A percentile compares a stretch with the other conserved stretches of the same genome.
Evolutionary conservation across 108 stramenopile genomes (phyloP).

Genomic region (Cyclotella atomus): DNA sequence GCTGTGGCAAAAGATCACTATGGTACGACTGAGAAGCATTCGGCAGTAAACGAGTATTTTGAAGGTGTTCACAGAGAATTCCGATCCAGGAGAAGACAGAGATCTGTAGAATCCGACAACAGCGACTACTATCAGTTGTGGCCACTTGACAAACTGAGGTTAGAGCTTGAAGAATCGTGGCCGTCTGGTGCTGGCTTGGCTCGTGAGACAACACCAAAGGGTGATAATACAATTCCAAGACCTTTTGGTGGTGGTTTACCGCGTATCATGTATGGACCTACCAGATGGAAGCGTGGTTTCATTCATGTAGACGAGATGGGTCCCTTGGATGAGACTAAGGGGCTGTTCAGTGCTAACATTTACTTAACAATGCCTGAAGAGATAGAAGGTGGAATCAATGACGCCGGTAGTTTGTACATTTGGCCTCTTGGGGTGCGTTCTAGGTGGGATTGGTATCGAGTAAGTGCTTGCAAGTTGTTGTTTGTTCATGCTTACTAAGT

Average conservation of each 20-base stretch:
- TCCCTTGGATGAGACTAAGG: constrained; percentile 59
- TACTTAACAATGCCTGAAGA: constrained; percentile 80
- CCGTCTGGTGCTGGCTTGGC: constrained; percentile 71
- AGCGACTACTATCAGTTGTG: constrained; percentile 56
- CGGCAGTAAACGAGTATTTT: constrained; percentile 68
- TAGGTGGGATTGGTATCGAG: constrained; percentile 84
- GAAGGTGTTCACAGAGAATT: constrained; percentile 70
- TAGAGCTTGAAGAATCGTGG: constrained; percentile 86
- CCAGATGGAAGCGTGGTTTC: constrained; percentile 88
- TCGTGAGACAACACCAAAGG: constrained; percentile 54
- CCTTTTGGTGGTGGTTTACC: constrained; percentile 80
- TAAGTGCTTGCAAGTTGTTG: constrained; percentile 15
- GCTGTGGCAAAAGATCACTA: constrained; percentile 50
- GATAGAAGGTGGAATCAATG: constrained; percentile 1
- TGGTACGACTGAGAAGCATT: background rate
- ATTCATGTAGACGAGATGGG: constrained; percentile 94
- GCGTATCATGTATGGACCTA: constrained; percentile 92
- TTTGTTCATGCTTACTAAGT: background rate
- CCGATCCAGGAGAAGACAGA: constrained; percentile 42
- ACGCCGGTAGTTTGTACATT: constrained; percentile 57
- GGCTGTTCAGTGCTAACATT: constrained; percentile 92
- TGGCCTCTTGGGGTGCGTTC: constrained; percentile 81
- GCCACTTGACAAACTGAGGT: constrained; percentile 81
- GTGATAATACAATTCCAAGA: constrained; percentile 18
- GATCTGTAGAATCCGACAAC: background rate